Evolutionary conservation across 257 asterid species (phyloP).

Genomic region (Capsicum baccatum): DNA sequence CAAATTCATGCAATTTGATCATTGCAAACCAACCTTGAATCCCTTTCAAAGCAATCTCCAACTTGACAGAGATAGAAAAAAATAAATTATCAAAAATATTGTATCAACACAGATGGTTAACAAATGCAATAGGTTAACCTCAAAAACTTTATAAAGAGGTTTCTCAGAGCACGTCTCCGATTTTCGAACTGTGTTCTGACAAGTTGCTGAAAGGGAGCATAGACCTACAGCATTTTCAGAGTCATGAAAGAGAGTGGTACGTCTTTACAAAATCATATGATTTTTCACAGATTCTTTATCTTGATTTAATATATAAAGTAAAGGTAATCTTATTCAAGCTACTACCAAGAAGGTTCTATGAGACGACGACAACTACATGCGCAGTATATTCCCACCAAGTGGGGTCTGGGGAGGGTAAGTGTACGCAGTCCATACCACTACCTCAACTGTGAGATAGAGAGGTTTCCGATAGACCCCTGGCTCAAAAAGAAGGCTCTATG

Average conservation of each 20-base stretch:
- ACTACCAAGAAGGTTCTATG: background rate
- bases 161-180: background rate
- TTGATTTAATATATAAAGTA: background rate
- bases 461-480: no score
- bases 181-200: background rate
- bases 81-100: background rate
- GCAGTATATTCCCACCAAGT: no score
- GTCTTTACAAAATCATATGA: background rate
- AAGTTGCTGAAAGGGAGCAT: background rate
- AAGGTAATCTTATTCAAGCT: background rate
- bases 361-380: background rate
- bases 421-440: no score
- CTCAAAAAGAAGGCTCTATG: background rate
- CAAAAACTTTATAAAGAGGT: background rate
- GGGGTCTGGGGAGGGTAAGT: no score
- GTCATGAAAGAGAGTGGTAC: background rate
- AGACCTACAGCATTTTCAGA: background rate
- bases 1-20: slow-evolving; percentile 3
- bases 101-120: background rate
- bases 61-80: slow-evolving; percentile 18
- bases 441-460: no score
- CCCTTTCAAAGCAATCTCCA: slow-evolving; percentile 19
- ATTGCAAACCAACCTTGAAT: background rate
- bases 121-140: background rate
- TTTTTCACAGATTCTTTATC: background rate